These are phyloP conservation scores for Metarhizium humberi DNA, from an alignment of 2,329 filamentous ascomycete species.

Conservation along the genomic window DNA sequence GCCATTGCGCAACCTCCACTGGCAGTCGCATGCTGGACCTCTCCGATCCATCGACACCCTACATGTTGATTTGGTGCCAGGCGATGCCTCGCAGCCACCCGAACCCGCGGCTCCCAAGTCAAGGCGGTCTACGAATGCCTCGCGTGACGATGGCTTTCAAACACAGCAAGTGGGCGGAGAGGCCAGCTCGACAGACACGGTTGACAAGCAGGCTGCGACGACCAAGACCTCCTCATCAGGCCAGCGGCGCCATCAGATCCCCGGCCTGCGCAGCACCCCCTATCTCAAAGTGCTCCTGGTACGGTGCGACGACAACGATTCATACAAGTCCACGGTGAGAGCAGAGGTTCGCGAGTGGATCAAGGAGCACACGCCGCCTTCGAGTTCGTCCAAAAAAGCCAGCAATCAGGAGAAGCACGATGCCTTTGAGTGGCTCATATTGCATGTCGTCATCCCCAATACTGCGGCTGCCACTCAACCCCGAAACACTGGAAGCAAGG, in stretches of 20 bases:
- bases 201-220: slow-evolving; percentile 24
- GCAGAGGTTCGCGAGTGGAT: slow-evolving; percentile 86
- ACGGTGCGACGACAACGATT: slow-evolving; percentile 90
- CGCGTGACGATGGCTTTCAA: slow-evolving; percentile 50
- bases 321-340: slow-evolving; percentile 73
- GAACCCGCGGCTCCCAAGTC: slow-evolving; percentile 20
- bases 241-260: slow-evolving; percentile 79
- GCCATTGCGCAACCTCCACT: slow-evolving; percentile 85
- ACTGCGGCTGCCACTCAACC: slow-evolving; percentile 73
- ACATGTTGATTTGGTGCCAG: slow-evolving; percentile 76
- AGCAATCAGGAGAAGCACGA: slow-evolving; percentile 86
- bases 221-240: slow-evolving; percentile 23
- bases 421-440: slow-evolving; percentile 88
- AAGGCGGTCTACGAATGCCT: slow-evolving; percentile 23
- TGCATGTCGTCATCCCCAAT: slow-evolving; percentile 87
- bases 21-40: slow-evolving; percentile 89
- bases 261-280: slow-evolving; percentile 81
- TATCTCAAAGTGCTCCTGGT: slow-evolving; percentile 88
- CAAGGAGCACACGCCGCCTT: slow-evolving; percentile 59
- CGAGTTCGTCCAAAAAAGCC: slow-evolving; percentile 41
- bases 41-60: slow-evolving; percentile 88
- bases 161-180: slow-evolving; percentile 42
- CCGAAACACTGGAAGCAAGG: slow-evolving; percentile 43
- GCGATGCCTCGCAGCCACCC: slow-evolving; percentile 37
- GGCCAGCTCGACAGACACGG: slow-evolving; percentile 26